Percentiles rank a stretch among this genome's conserved stretches.
These are phyloP conservation scores for Phytopythium cucurbitacearum DNA, from an alignment of 352 stramenopile genomes.

Conservation along the genomic window DNA sequence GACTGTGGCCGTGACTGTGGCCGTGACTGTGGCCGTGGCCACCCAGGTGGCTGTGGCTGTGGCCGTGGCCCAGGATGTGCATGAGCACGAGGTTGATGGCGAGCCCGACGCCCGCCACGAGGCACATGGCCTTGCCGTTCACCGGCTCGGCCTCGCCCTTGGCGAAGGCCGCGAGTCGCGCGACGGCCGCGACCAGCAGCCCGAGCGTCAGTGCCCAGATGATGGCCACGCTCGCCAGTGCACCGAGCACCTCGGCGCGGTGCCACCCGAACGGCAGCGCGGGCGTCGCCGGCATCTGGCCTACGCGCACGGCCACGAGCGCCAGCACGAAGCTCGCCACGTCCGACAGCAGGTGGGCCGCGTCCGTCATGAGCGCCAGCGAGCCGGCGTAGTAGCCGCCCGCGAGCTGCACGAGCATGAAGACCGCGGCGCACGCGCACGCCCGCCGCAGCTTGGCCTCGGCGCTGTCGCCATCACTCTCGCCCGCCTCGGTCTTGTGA, in stretches of 20 bases:
- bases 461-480: slow-evolving; percentile 13
- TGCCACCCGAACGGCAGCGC: slow-evolving; percentile 94
- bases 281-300: slow-evolving; percentile 42
- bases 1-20: slow-evolving; percentile 45
- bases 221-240: slow-evolving; percentile 91
- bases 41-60: slow-evolving; percentile 35
- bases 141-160: slow-evolving; percentile 53
- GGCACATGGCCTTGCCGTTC: slow-evolving; percentile 94
- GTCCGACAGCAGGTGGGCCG: slow-evolving; percentile 76
- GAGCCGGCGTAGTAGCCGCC: slow-evolving; percentile 92
- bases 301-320: slow-evolving; percentile 78
- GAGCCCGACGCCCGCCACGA: slow-evolving; percentile 92
- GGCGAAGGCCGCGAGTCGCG: slow-evolving; percentile 58
- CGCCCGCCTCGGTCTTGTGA: slow-evolving; percentile 6
- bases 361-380: slow-evolving; percentile 94
- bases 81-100: slow-evolving; percentile 94
- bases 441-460: slow-evolving; percentile 63
- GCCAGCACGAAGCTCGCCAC: slow-evolving; percentile 78
- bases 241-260: slow-evolving; percentile 94
- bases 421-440: slow-evolving; percentile 84
- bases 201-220: slow-evolving; percentile 93
- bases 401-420: slow-evolving; percentile 95
- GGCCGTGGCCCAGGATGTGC: slow-evolving; percentile 84
- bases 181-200: slow-evolving; percentile 90
- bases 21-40: slow-evolving; percentile 45